Evolutionary conservation across 2,329 filamentous ascomycete species (phyloP), one percentile per base, ranked within the genome.

Genomic region (Botrytis tulipae): DNA sequence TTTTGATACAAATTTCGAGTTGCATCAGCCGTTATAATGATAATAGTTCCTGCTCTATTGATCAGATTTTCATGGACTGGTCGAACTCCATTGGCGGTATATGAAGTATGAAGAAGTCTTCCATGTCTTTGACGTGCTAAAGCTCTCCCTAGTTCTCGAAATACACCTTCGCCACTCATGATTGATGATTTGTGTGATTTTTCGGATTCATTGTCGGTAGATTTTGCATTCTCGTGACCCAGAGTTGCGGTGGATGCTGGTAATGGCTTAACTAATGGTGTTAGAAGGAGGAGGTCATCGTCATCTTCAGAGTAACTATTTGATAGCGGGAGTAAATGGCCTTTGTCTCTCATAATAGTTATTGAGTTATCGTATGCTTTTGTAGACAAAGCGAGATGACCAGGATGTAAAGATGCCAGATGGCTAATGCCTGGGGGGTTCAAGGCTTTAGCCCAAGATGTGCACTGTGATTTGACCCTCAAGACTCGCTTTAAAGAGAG

Each of bases 51-150:
- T 18, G 95, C 94, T 78, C 94, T 88, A 77, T 95, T 93, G 81
- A 98, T 97, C 29, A 98, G 86, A 76, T 95, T 96, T 79, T 98
- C 95, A 80, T 98, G 95, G 0, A 97, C 93, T 82, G 95, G 95
- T 54, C 95, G 88, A 4, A 98, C 91, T 22, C 95, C 95, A 78
- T 97, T 97, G 1, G 94, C 93, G 0, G 95, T 98, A 80, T 98
- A 98, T 20, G 95, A 98, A 1, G 95, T 97, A 82, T 98, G 94
- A 25, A 98, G 85, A 9, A 98, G 89, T 79, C 96, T 93, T 32
- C 95, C 94, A 77, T 93, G 94, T 35, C 95, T 87, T 76, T 94
- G 92, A 70, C 95, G 88, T 18, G 95, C 95, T n/a, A 98, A 84
- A 10, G 93, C 93, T 78, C 93, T 89, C 1, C 95, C 95, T 37